Evolutionary conservation across 805 yeast species (phyloP).

Genomic region (Spathaspora gorwiae): DNA sequence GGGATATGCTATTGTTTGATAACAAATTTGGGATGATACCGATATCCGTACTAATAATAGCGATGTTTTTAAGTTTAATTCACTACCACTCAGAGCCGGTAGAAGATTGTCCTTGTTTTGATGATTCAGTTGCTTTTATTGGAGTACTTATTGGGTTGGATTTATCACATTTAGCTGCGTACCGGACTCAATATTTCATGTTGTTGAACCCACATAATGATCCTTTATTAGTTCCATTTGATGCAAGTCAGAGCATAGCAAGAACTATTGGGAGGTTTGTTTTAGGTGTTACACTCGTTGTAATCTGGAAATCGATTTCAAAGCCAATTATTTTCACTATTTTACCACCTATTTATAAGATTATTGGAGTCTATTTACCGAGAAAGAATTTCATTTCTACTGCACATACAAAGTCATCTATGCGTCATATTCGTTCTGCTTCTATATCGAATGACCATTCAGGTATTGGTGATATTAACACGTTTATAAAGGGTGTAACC

Average conservation of each 20-base stretch:
- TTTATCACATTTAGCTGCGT: slow-evolving; percentile 50
- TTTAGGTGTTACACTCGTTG: slow-evolving; percentile 60
- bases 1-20: slow-evolving; percentile 42
- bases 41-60: slow-evolving; percentile 32
- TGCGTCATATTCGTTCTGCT: slow-evolving; percentile 33
- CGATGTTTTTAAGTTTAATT: slow-evolving; percentile 47
- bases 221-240: slow-evolving; percentile 28
- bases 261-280: slow-evolving; percentile 45
- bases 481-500: slow-evolving; percentile 21
- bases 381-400: slow-evolving; percentile 34
- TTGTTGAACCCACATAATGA: slow-evolving; percentile 14
- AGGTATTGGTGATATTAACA: slow-evolving; percentile 20
- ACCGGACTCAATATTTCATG: slow-evolving; percentile 25
- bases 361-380: slow-evolving; percentile 35
- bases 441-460: slow-evolving; percentile 33
- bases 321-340: slow-evolving; percentile 60
- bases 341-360: slow-evolving; percentile 56
- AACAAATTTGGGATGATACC: slow-evolving; percentile 18
- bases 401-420: slow-evolving; percentile 29
- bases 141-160: slow-evolving; percentile 84
- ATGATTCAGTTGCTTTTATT: slow-evolving; percentile 88
- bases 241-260: slow-evolving; percentile 40
- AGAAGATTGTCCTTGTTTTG: slow-evolving; percentile 94
- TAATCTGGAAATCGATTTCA: slow-evolving; percentile 68
- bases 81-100: slow-evolving; percentile 77